A percentile compares a stretch with the other conserved stretches of the same genome.
These are phyloP conservation scores for Aureobasidium sp. DNA, from an alignment of 2,329 filamentous ascomycete species.

Conservation along the genomic window DNA sequence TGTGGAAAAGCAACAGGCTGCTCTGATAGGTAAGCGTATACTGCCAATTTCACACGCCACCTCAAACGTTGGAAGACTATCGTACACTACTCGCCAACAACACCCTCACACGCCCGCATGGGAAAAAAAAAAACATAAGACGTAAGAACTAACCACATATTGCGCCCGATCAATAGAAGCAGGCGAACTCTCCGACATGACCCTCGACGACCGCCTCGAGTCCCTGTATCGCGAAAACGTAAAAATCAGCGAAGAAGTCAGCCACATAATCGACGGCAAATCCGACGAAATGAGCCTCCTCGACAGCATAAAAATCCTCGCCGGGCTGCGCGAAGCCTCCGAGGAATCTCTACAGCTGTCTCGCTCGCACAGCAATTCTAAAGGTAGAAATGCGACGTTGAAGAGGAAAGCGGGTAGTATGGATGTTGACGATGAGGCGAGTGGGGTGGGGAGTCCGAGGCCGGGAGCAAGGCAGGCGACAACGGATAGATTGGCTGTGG, in stretches of 20 bases:
- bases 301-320: slow-evolving; percentile 37
- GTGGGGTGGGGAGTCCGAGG: slow-evolving; percentile 25
- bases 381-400: slow-evolving; percentile 13
- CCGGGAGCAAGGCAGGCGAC: not conserved
- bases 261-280: slow-evolving; percentile 34
- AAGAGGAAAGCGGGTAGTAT: slow-evolving; percentile 18
- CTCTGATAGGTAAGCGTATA: slow-evolving; percentile 17
- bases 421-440: slow-evolving; percentile 23
- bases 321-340: slow-evolving; percentile 38
- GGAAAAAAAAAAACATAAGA: too few species aligned
- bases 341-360: slow-evolving; percentile 24
- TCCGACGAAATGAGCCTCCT: slow-evolving; percentile 34
- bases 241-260: slow-evolving; percentile 38
- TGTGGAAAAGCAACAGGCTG: slow-evolving; percentile 27
- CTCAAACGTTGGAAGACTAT: too few species aligned
- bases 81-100: too few species aligned
- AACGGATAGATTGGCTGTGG: slow-evolving; percentile 11
- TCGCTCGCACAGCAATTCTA: slow-evolving; percentile 9
- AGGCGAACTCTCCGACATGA: slow-evolving; percentile 23
- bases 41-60: too few species aligned
- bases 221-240: slow-evolving; percentile 40
- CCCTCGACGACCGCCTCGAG: slow-evolving; percentile 39
- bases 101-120: too few species aligned
- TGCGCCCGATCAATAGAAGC: too few species aligned
- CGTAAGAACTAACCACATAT: too few species aligned